These are phyloP conservation scores for Astrephomene gubernaculifera DNA, from an alignment of 139 green algal species.

Conservation along the genomic window DNA sequence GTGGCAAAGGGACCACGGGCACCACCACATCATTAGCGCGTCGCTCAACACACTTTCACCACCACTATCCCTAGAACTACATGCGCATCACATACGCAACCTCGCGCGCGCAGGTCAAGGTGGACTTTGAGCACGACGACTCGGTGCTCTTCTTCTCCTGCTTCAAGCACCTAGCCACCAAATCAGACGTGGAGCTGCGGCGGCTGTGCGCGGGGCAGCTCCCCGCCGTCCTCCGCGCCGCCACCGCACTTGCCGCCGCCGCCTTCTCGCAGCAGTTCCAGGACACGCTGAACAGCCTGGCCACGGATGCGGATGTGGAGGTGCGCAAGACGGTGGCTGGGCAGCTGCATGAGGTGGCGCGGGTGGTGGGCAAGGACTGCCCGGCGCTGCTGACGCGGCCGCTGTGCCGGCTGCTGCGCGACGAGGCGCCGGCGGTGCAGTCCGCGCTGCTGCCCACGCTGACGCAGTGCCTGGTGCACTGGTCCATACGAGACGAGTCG, in stretches of 20 bases:
- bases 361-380: constrained; percentile 52
- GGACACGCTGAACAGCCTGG: constrained; percentile 60
- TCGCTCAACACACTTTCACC: too few relatives aligned
- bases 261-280: constrained; percentile 62
- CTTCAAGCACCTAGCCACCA: constrained; percentile 62
- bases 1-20: too few relatives aligned
- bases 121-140: constrained; percentile 64
- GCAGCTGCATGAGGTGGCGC: constrained; percentile 55
- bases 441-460: constrained; percentile 51
- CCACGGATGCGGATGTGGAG: constrained; percentile 50
- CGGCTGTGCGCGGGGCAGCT: constrained; percentile 53
- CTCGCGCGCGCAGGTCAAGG: constrained; percentile 47
- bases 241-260: constrained; percentile 1
- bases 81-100: too few relatives aligned
- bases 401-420: constrained; percentile 62
- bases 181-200: constrained; percentile 56
- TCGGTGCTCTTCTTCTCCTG: constrained; percentile 55
- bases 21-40: too few relatives aligned
- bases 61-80: too few relatives aligned
- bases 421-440: constrained; percentile 58
- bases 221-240: constrained; percentile 35
- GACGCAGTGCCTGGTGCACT: constrained; percentile 44
- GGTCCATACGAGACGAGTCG: constrained; percentile 30
- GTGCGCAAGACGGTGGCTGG: constrained; percentile 53
- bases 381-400: constrained; percentile 62